Base-by-base conservation (phyloP, 805 yeast species). In the Candida corydali region DNA sequence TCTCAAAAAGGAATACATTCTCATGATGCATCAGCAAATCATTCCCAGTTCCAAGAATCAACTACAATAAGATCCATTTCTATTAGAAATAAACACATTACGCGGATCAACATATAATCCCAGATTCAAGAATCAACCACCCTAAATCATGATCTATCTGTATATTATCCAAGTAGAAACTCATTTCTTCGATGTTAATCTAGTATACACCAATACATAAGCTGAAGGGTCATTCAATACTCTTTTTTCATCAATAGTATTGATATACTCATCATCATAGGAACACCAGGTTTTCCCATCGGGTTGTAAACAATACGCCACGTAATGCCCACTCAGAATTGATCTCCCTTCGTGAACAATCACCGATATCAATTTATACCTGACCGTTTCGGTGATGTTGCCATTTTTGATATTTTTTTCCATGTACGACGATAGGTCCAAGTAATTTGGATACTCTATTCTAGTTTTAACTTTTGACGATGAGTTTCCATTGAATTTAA, bases 341-440 rank as follows among this genome's bases (percentile, higher is more conserved):
- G 96, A 84, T 44, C 98, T 71, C 27, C 98, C 98, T 51, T 86
- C 96, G 54, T 93, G 98, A 4, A 88, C 91, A 42, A 91, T 85
- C 12, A 91, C 96, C 16, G 89, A 78, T 12, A 78, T 70, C 45
- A 93, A 70, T 54, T 80, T 82, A 61, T 93, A 93, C 37, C 48
- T 51, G 5, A 75, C 71, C 20, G 75, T 73, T 12, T 9, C 9
- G 7, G 9, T 20, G 7, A 9, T 7, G 7, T 7, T 20, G 7
- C 9, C 8, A 11, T 39, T 28, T 11, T 47, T 42, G 8, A 43
- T 44, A 9, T 34, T 18, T 11, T 33, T 40, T 10, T 40, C 43
- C 26, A 38, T 32, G 57, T 72, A 91, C 39, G 76, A 73, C 1
- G 87, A 66, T 43, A 91, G 59, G 52, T 89, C 93, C 39, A 93